phyloP scores from a whole-genome alignment of 768 basidiomycete species.

The Leccinum subgranulosum region DNA sequence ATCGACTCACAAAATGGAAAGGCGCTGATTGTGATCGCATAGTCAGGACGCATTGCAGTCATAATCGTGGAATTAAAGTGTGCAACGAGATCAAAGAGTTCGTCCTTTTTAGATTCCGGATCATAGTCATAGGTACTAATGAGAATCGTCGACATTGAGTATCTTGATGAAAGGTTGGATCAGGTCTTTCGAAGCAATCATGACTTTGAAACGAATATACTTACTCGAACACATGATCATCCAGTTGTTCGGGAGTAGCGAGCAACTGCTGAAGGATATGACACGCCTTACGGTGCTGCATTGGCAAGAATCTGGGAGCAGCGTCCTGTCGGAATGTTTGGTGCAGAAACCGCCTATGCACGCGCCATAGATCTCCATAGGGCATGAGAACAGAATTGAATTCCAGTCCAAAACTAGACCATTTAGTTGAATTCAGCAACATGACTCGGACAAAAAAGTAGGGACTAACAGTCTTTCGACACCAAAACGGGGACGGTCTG shows the following conservation, averaged over 20 bases:
- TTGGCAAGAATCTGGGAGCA: not conserved
- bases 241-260: not conserved
- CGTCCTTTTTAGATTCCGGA: constrained; percentile 1
- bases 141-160: constrained; percentile 1
- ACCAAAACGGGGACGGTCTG: constrained; percentile 3
- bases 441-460: not conserved
- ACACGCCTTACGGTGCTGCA: constrained; percentile 3
- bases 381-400: not conserved
- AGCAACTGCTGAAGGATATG: constrained; percentile 2
- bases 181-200: not conserved
- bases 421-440: not conserved
- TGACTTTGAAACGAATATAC: too few species aligned
- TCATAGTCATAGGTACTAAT: constrained; percentile 7
- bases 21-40: not conserved
- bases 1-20: constrained; percentile 2
- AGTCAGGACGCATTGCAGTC: not conserved
- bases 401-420: not conserved
- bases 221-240: constrained; percentile 8
- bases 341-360: constrained; percentile 14
- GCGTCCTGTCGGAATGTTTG: constrained; percentile 1
- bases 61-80: not conserved
- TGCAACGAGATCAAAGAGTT: not conserved
- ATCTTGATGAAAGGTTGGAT: not conserved
- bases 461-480: not conserved
- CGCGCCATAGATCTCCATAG: constrained; percentile 12